Base-by-base conservation (phyloP, 1,139 yeast genomes). In the Kurtzmaniella natalensis region DNA sequence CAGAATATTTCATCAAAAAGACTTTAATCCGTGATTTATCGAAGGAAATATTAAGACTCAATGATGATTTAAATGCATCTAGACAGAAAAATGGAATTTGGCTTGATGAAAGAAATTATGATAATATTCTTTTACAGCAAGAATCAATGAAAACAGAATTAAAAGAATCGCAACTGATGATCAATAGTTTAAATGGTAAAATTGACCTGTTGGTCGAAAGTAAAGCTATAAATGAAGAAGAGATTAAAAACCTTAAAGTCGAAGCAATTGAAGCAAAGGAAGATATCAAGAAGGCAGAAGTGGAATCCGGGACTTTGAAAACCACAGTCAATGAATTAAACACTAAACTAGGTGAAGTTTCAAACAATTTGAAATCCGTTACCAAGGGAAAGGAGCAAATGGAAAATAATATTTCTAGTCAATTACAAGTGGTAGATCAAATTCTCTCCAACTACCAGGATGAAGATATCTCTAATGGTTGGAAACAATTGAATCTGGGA, bases 11-110 rank as follows among this genome's bases (percentile, higher is more conserved):
- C 32, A 55, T 84, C 45, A 76, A 81, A 47, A 69, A 71, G 32
- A 84, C 76, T 2, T 55, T 80, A 18, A 65, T 81, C 16, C 75
- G 71, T 42, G 81, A 74, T 39, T 59, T 81, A 31, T 69, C 80
- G 1, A 60, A 60, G 11, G 86, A 80, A 44, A 59, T 80, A n/a
- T 62, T 74, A 5, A 72, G 68, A 44, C 51, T 77, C 11, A 72
- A 71, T 40, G 59, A 72, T 14, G 88, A 86, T 48, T 61, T 84
- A 37, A 51, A 64, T 30, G 81, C 89, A 0, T 70, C 87, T 0
- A 65, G 81, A 41, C 59, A 62, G 10, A 80, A 73, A 47, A 81
- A 78, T 40, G 88, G 88, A 2, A 67, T 81, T 11, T 78, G 64
- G 51, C 55, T 81, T 67, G 76, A 77, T 44, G 77, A 76, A 32